Evolutionary conservation across 306 rosid species (phyloP), one percentile per base, ranked within the genome.

Genomic region (Rosa chinensis): DNA sequence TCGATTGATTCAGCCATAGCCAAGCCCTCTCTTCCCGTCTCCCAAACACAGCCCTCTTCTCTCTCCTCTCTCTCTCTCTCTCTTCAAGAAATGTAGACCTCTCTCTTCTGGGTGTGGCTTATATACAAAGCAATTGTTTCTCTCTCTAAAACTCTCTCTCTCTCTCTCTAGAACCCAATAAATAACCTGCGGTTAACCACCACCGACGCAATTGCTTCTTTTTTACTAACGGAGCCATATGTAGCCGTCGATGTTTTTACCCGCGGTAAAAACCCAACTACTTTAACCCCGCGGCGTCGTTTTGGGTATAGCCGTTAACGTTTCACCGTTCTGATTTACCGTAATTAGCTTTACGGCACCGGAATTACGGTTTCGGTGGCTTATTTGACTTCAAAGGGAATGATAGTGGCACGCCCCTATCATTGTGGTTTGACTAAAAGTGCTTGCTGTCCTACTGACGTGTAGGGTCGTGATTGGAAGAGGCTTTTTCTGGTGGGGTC

Each of bases 1-100:
- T 95, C 92, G 82, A 76, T 86, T 4, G 91, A 84, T 21, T 91
- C 92, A 53, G 90, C 89, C 94, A 90, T 95, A 88, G 91, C 89
- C 12, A 83, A 83, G 87, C 78, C 87, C 83, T 82, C 76, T 82
- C 74, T 44, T 82, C 77, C 66, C 62, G 81, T 84, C 83, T 86
- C 82, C 84, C 10, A 43, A 83, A 88, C 66, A 66, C 79, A 85
- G 79, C 80, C 88, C 82, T 79, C 81, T 71, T 66, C 73, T 52
- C 74, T 66, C 37, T 43, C 67, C 74, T 74, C 79, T 40, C 28
- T 78, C 70, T 71, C 6, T 28, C 69, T 74, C 73, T 72, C 62
- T 70, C 83, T 79, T 74, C 73, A 52, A 81, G 73, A 84, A 88
- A 81, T 66, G 81, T 75, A 70, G 73, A 82, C 62, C 59, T 81